phyloP scores from a whole-genome alignment of 1,139 yeast genomes.

The Trichomonascaceae sp. region DNA sequence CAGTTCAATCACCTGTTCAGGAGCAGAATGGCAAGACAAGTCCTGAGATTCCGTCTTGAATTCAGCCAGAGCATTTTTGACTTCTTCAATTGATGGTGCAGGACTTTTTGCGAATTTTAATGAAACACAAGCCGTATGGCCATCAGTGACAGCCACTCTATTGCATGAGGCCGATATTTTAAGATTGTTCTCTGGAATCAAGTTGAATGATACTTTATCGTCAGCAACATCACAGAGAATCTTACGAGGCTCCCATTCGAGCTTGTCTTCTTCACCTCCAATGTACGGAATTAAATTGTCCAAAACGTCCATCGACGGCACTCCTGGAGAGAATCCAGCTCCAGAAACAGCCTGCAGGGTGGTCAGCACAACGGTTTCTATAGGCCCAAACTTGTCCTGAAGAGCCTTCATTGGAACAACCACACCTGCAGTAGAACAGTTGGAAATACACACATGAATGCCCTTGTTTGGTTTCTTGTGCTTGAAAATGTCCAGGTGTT shows the following conservation, averaged over 20 bases:
- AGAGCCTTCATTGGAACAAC: conserved; percentile 95
- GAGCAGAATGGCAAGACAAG: conserved; percentile 85
- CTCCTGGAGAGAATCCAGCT: conserved; percentile 98
- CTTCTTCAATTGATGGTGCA: conserved; percentile 76
- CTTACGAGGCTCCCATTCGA: conserved; percentile 97
- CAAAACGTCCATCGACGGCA: conserved; percentile 86
- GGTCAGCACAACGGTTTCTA: conserved; percentile 79
- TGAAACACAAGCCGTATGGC: conserved; percentile 94
- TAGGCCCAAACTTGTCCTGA: conserved; percentile 82
- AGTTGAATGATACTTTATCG: conserved; percentile 43
- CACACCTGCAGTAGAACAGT: conserved; percentile 96
- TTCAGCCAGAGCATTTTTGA: conserved; percentile 61
- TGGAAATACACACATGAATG: conserved; percentile 87
- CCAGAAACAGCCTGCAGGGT: conserved; percentile 98
- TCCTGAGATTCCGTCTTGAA: conserved; percentile 80
- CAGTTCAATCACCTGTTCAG: conserved; percentile 84
- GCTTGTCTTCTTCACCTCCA: conserved; percentile 96
- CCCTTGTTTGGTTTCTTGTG: conserved; percentile 55
- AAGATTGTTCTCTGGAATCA: conserved; percentile 63
- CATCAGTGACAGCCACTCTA: conserved; percentile 95
- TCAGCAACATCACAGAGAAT: conserved; percentile 60
- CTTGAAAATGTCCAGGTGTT: conserved; percentile 74
- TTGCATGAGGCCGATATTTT: conserved; percentile 94
- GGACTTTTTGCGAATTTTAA: conserved; percentile 75
- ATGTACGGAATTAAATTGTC: conserved; percentile 94